Evolutionary conservation across 331 rosid species (phyloP).

Genomic region (Prunus yedoensis): DNA sequence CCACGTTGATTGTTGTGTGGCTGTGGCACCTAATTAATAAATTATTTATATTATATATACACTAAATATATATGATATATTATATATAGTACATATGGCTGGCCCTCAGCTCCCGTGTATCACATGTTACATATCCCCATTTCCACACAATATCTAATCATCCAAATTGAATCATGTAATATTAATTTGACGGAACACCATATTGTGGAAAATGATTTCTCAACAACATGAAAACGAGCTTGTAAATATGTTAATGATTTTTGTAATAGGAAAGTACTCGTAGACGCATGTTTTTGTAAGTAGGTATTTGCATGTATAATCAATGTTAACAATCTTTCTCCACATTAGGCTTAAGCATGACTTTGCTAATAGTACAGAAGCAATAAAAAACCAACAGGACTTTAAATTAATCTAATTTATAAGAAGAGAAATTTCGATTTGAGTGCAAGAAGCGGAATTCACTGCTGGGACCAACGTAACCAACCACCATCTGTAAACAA

Average conservation of each 20-base stretch:
- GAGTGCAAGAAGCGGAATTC: too few species aligned
- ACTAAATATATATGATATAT: too few species aligned
- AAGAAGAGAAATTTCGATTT: background rate
- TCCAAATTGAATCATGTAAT: background rate
- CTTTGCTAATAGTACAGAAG: too few species aligned
- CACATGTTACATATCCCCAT: background rate
- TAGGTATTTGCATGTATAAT: background rate
- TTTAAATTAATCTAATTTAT: too few species aligned
- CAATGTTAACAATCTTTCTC: too few species aligned
- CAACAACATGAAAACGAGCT: background rate
- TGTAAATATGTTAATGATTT: background rate
- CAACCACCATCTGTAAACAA: too few species aligned
- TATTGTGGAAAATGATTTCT: background rate
- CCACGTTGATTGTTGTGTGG: background rate
- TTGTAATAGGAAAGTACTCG: background rate
- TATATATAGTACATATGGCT: background rate
- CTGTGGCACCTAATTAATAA: slow-evolving; percentile 2
- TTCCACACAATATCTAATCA: background rate
- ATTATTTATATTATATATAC: background rate
- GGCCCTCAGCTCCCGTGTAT: background rate
- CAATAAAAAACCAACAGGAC: too few species aligned
- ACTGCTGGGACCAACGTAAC: too few species aligned
- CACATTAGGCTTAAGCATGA: too few species aligned
- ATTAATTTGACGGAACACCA: slow-evolving; percentile 24
- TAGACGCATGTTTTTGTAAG: background rate